Evolutionary conservation across 305 asterid genomes (phyloP).

Genomic region (Salvia sclarea): DNA sequence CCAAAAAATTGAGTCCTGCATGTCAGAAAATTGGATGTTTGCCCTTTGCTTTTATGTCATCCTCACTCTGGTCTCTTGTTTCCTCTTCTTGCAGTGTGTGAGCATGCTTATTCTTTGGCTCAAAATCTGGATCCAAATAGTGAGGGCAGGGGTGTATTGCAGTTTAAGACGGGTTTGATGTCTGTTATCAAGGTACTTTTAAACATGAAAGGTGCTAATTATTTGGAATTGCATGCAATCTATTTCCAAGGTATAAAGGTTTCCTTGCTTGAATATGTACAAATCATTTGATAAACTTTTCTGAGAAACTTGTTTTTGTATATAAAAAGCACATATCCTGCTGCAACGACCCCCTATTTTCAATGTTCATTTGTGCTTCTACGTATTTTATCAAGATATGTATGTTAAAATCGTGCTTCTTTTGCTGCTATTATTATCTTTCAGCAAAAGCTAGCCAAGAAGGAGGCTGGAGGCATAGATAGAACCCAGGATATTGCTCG

Average conservation of each 20-base stretch:
- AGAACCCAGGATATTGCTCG: conserved; percentile 89
- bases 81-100: conserved; percentile 71
- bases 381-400: conserved; percentile 12
- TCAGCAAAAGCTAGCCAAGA: conserved; percentile 94
- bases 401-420: conserved; percentile 27
- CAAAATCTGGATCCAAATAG: conserved; percentile 98
- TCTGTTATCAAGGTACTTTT: conserved; percentile 90
- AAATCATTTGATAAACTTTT: not conserved
- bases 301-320: not conserved
- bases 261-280: conserved; percentile 9
- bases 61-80: conserved; percentile 28
- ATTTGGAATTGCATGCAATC: conserved; percentile 12
- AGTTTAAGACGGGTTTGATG: conserved; percentile 97
- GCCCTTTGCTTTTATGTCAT: conserved; percentile 26
- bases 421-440: conserved; percentile 30
- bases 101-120: conserved; percentile 93
- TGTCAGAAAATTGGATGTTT: not conserved
- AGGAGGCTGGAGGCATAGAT: conserved; percentile 87
- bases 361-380: conserved; percentile 14
- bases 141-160: conserved; percentile 97
- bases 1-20: conserved; percentile 12
- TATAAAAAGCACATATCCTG: conserved; percentile 7
- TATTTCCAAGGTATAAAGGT: conserved; percentile 10
- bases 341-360: conserved; percentile 10
- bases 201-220: conserved; percentile 12